Base-by-base conservation (phyloP, 1,139 yeast species). In the Arxiozyma slooffiae region DNA sequence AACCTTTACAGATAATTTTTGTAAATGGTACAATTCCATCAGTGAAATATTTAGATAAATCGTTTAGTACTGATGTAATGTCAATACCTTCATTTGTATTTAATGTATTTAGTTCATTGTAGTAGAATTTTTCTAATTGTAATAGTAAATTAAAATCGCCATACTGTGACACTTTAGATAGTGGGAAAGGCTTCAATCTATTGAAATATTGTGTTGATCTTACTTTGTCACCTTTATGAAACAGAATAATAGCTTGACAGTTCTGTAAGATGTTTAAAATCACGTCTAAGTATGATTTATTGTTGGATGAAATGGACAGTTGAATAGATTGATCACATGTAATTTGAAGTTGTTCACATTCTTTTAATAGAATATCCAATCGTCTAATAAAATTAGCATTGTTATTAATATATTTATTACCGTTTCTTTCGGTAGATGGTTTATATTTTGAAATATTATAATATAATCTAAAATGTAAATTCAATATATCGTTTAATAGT, bases 401-500 rank as follows among this genome's bases (percentile, higher is more conserved):
- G 11, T 16, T 7, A 6, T 7, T 6, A 7, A 52, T 64, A 67
- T 47, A 55, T 34, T 42, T 30, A 30, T 42, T 42, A 20, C 17
- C 30, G 14, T 41, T 41, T 26, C 8, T 9, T 9, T 37, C 4
- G 3, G 39, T 42, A 21, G 7, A 20, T 21, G 26, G 23, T 16
- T 22, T 7, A 42, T 30, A 34, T 9, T 17, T 30, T 9, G 45
- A 37, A 20, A 42, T 34, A 34, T 42, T 42, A 42, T 42, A 62
- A 41, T 62, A 62, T 2, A 60, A 47, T 40, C 66, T 52, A 47
- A 61, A 63, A 42, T 64, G 68, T 38, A 66, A 48, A 17, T 59
- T 50, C 46, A 66, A 46, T 1, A 60, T 57, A 7, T 54, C 48
- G 46, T 64, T 62, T 34, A 65, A 47, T 9, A 55, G 36, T 14